These are phyloP conservation scores for Stromatinia cepivora DNA, from an alignment of 2,329 filamentous ascomycete genomes.

Conservation along the genomic window DNA sequence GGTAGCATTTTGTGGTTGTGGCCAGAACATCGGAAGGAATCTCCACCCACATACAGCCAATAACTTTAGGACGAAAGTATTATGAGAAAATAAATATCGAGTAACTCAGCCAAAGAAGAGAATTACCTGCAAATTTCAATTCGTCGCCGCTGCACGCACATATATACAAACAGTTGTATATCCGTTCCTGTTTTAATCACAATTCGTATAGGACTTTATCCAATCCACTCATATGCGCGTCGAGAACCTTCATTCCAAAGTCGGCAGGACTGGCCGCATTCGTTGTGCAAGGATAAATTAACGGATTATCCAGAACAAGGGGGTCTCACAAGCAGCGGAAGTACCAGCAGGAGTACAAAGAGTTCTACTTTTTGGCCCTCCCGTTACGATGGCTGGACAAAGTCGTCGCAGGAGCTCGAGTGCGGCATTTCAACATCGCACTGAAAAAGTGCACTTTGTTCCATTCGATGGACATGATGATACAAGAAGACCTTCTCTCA, in stretches of 20 bases:
- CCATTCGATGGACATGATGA: slow-evolving; percentile 32
- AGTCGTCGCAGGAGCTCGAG: slow-evolving; percentile 24
- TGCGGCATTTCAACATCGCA: slow-evolving; percentile 19
- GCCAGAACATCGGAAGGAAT: slow-evolving; percentile 18
- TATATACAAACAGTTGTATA: neutral
- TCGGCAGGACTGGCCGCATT: slow-evolving; percentile 23
- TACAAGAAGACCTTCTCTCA: slow-evolving; percentile 32
- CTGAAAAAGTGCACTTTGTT: slow-evolving; percentile 17
- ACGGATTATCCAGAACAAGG: slow-evolving; percentile 16
- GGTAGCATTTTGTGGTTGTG: slow-evolving; percentile 16
- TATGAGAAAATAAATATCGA: slow-evolving; percentile 5
- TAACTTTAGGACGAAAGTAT: neutral
- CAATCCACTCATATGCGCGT: slow-evolving; percentile 22
- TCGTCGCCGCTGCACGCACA: neutral
- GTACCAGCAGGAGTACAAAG: slow-evolving; percentile 18
- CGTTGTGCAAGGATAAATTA: slow-evolving; percentile 22
- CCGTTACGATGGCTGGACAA: slow-evolving; percentile 20
- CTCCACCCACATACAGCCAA: neutral
- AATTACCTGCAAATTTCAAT: neutral
- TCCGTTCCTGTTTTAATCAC: neutral
- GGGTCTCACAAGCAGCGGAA: slow-evolving; percentile 1
- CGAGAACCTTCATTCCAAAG: slow-evolving; percentile 7
- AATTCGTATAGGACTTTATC: slow-evolving; percentile 14
- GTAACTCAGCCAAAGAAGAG: neutral
- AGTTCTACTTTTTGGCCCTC: slow-evolving; percentile 9